phyloP scores from a whole-genome alignment of 306 rosid genomes.

The Rosa persica region DNA sequence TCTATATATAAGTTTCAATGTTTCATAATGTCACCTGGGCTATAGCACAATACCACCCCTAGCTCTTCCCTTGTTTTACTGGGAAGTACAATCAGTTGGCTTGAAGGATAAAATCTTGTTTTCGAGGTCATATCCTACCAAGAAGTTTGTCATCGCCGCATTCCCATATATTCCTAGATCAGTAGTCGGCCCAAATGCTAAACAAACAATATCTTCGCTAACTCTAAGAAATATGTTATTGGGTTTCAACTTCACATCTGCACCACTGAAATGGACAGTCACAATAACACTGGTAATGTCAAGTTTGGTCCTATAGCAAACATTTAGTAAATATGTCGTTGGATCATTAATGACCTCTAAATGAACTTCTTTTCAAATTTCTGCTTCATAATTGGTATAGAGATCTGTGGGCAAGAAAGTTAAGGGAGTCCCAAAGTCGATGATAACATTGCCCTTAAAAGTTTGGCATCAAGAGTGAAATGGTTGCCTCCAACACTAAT shows the following conservation, averaged over 20 bases:
- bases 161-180: constrained; percentile 37
- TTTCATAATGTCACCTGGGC: too few relatives aligned
- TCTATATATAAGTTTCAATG: too few relatives aligned
- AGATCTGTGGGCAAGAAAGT: constrained; percentile 22
- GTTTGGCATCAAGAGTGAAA: background rate
- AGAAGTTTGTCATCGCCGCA: constrained; percentile 40
- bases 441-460: constrained; percentile 33
- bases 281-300: constrained; percentile 7
- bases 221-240: constrained; percentile 33
- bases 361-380: background rate
- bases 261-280: constrained; percentile 42
- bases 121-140: constrained; percentile 47
- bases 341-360: constrained; percentile 13
- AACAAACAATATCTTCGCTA: constrained; percentile 23
- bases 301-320: constrained; percentile 32
- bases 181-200: constrained; percentile 25
- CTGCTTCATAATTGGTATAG: constrained; percentile 27
- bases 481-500: constrained; percentile 2
- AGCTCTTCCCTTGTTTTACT: too few relatives aligned
- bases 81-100: constrained; percentile 32
- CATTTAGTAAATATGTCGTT: background rate
- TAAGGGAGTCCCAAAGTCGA: constrained; percentile 45
- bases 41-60: too few relatives aligned
- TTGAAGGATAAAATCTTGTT: constrained; percentile 36
- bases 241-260: constrained; percentile 31